These are phyloP conservation scores for Strigomonas culicis DNA, from an alignment of 208 protist species.

Conservation along the genomic window DNA sequence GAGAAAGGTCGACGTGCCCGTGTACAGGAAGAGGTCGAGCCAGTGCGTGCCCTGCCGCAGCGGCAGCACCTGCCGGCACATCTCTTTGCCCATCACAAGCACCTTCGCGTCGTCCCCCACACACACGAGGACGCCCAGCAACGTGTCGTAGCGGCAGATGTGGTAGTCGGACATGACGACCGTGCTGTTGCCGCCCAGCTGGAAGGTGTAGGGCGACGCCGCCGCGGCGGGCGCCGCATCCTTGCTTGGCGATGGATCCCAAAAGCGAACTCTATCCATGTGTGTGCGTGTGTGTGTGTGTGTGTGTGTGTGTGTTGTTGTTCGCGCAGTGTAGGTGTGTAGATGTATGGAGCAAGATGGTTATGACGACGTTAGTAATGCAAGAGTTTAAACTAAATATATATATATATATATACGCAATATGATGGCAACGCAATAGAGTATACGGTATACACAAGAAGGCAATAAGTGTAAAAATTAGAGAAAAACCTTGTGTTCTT, in stretches of 20 bases:
- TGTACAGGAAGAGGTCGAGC: conserved; percentile 68
- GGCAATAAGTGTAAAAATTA: conserved; percentile 6
- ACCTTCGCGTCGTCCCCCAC: conserved; percentile 70
- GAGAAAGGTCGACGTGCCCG: conserved; percentile 73
- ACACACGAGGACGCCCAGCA: conserved; percentile 66
- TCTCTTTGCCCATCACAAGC: conserved; percentile 57
- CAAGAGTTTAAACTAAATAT: too few species aligned
- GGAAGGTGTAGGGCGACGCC: conserved; percentile 25
- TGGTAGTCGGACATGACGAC: conserved; percentile 80
- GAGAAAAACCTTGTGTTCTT: conserved; percentile 9
- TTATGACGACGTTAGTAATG: too few species aligned
- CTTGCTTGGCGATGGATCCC: background rate
- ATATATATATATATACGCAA: too few species aligned
- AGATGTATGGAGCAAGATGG: background rate
- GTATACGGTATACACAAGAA: background rate
- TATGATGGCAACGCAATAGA: background rate
- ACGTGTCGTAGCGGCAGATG: conserved; percentile 67
- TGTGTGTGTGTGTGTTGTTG: background rate
- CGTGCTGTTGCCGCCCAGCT: conserved; percentile 42
- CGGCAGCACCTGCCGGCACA: conserved; percentile 49
- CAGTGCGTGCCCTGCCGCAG: conserved; percentile 52
- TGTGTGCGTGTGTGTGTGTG: too few species aligned
- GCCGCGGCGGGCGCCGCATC: conserved; percentile 6
- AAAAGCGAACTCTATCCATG: too few species aligned
- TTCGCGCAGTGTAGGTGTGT: background rate